Base-by-base conservation (phyloP, 169 alveolate genomes). In the Fabrea salina region DNA sequence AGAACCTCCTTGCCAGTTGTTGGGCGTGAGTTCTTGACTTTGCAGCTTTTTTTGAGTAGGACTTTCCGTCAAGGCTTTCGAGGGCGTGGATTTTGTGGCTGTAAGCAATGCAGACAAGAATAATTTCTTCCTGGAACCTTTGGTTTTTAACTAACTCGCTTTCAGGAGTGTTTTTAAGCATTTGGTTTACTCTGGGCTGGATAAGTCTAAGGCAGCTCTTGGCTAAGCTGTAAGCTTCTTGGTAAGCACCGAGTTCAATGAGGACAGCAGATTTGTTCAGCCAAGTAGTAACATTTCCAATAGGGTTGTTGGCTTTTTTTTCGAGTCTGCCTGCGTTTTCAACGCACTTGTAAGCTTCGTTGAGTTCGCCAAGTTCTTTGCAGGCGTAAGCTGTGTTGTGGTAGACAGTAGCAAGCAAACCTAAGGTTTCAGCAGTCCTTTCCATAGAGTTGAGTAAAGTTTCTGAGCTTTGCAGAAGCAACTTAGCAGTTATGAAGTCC, bases 211-310 rank as follows among this genome's bases (percentile, higher is more conserved):
- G n/a, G 25, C 44, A 22, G 13, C 44, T 64, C 32, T 68, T 68
- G 11, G 41, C 66, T 1, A 35, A 41, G 25, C 11, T 19, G 4
- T 19, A 68, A n/a, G 78, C 57, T 47, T 68, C 78, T 11, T 32
- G 25, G 41, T 19, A 68, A 1, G 78, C 57, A 1, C 40, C 78
- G 25, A 68, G 40, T 68, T 68, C 61, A 40, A 11, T 43, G n/a
- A 68, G 67, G n/a, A 68, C 64, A 8, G 78, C 78, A 41, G 78
- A 13, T 68, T 47, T 68, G 27, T 68, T 68, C 39, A 68, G 19
- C n/a, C 66, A 13, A 1, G 78, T 68, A 25, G 44, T 68, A 19
- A 68, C 19, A 13, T 22, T 32, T 13, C 78, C 78, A 1, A 35
- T 22, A 8, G n/a, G 0, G 44, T 68, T 64, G 7, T 27, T 32